Percentiles rank a stretch among this genome's conserved stretches.
Evolutionary conservation across 164 flowering plant genomes (phyloP).

Genomic region (Nelumbo lutea): DNA sequence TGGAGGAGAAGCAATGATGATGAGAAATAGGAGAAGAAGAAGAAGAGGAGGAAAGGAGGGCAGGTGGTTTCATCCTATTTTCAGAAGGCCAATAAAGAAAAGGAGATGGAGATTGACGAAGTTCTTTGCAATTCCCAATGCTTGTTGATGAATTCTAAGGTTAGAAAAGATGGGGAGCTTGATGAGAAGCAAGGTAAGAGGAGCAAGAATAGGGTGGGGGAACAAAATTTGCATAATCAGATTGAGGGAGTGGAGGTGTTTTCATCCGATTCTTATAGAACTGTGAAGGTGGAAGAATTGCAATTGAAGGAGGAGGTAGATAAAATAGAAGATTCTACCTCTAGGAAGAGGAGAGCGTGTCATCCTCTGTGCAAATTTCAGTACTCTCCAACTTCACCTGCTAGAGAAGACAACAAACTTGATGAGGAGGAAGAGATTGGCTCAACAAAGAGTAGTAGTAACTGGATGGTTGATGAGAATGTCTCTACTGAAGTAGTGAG

Average conservation of each 20-base stretch:
- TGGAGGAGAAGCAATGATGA: neutral
- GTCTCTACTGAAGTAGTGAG: no score
- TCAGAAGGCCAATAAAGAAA: neutral
- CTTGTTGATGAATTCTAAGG: neutral
- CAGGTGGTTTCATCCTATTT: neutral
- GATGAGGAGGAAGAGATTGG: no score
- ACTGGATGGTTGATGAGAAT: no score
- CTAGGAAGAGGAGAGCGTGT: neutral
- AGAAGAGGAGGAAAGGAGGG: neutral
- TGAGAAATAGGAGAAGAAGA: neutral
- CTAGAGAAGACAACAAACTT: no score
- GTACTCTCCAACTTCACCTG: no score
- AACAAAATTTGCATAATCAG: neutral
- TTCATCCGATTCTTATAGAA: neutral
- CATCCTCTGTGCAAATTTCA: no score
- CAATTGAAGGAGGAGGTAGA: neutral
- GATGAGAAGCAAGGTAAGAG: neutral
- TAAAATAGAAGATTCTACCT: neutral
- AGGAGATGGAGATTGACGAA: neutral
- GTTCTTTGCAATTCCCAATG: neutral
- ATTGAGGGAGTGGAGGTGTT: neutral
- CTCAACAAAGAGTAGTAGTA: no score
- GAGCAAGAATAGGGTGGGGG: neutral
- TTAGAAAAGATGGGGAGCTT: neutral
- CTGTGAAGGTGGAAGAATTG: neutral